phyloP scores from a whole-genome alignment of 352 stramenopile genomes.

The Nothophytophthora sp. region DNA sequence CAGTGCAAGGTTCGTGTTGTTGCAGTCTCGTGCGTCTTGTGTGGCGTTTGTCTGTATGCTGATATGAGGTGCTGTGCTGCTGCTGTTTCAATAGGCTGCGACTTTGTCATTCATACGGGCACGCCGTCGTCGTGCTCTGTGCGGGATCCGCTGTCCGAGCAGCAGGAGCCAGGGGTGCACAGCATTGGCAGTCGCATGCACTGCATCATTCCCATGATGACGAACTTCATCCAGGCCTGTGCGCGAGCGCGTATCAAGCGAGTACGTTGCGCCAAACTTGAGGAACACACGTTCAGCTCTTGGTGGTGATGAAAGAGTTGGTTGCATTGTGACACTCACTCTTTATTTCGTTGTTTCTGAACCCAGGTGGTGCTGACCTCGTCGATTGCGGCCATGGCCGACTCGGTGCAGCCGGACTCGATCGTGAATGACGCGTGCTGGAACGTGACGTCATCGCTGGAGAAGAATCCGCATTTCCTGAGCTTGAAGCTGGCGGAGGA shows the following conservation, averaged over 20 bases:
- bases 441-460: conserved; percentile 84
- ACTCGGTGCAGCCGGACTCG: conserved; percentile 70
- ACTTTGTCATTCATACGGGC: conserved; percentile 91
- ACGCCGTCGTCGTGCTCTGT: conserved; percentile 87
- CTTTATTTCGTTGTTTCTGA: background rate
- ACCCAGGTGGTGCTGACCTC: conserved; percentile 76
- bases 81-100: conserved; percentile 39
- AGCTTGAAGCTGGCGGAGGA: conserved; percentile 89
- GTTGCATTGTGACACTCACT: background rate
- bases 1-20: conserved; percentile 62
- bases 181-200: conserved; percentile 91
- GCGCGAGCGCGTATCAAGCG: conserved; percentile 78
- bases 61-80: conserved; percentile 1
- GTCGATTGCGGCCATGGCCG: conserved; percentile 85
- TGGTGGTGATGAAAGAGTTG: background rate
- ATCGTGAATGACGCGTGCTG: conserved; percentile 87
- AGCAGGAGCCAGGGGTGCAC: conserved; percentile 83
- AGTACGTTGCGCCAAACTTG: conserved; percentile 15
- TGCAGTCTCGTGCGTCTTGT: background rate
- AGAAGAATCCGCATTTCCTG: conserved; percentile 88
- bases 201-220: conserved; percentile 93
- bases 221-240: conserved; percentile 90
- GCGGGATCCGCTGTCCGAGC: conserved; percentile 82
- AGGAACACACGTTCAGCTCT: background rate
- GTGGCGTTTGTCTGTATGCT: background rate